Conservation (phyloP, 1,284 basidiomycete genomes). For the Moniliella sp. region DNA sequence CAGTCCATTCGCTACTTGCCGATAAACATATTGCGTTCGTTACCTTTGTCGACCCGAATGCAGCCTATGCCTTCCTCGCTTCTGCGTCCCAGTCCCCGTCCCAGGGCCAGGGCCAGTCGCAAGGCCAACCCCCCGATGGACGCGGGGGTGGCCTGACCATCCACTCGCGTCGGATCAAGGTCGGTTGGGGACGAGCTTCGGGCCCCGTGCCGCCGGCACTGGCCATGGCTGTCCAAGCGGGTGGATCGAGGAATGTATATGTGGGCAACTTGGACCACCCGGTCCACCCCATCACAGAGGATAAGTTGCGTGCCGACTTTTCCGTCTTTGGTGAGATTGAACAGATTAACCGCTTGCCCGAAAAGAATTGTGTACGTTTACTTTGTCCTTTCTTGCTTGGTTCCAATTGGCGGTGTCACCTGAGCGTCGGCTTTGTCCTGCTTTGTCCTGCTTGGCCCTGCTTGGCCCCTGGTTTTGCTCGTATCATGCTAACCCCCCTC, state of each 20-base stretch:
- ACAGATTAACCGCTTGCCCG: conserved; percentile 27
- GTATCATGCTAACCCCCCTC: too few species aligned
- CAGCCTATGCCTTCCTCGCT: conserved; percentile 30
- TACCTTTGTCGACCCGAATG: conserved; percentile 28
- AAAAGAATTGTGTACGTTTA: conserved; percentile 20
- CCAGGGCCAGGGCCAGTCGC: too few species aligned
- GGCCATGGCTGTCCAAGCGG: conserved; percentile 30
- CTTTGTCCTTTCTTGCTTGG: too few species aligned
- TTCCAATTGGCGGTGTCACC: too few species aligned
- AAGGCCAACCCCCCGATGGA: too few species aligned
- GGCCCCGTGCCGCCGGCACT: conserved; percentile 28
- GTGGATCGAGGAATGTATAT: conserved; percentile 32
- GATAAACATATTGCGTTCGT: conserved; percentile 33
- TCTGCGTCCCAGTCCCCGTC: too few species aligned
- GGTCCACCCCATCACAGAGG: conserved; percentile 16
- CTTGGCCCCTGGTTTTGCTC: too few species aligned
- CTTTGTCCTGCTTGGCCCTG: conserved; percentile 2
- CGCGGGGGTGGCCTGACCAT: conserved; percentile 32
- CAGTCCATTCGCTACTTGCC: conserved; percentile 28
- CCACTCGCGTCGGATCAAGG: conserved; percentile 27
- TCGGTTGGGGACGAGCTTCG: conserved; percentile 31
- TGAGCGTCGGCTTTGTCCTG: too few species aligned
- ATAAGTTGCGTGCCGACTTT: conserved; percentile 26
- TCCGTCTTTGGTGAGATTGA: conserved; percentile 28
- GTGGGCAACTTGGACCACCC: conserved; percentile 30